Evolutionary conservation across 2,329 filamentous ascomycete genomes (phyloP), one percentile per base, ranked within the genome.

Genomic region (Penicillium hordei): DNA sequence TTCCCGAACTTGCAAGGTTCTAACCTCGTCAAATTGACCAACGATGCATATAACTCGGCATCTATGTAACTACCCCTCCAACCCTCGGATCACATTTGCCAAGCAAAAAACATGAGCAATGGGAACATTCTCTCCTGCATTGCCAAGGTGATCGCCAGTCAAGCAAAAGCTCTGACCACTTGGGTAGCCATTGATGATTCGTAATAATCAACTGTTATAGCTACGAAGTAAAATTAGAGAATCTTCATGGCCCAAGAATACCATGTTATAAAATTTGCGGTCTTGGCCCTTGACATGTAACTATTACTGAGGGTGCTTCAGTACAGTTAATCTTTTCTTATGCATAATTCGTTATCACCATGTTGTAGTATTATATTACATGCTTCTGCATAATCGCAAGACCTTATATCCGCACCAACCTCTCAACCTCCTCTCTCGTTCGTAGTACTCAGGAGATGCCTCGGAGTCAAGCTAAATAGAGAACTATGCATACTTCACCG

Each of bases 111-210:
- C 17, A 7, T 44, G 27, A n/a, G 15, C 27, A 44, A 33, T 33
- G 15, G 9, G 27, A 33, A 29, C 15, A 19, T 25, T n/a, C 10
- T 45, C 38, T 33, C 40, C 12, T 27, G 23, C 38, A 34, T 21
- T 50, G 46, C 45, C 45, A 55, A 43, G 45, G 13, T 23, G 45
- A 55, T 55, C 46, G 52, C 17, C 38, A 51, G 38, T 38, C 21
- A 55, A 55, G 46, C 52, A 55, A 55, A 39, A 21, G 45, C 52
- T 55, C 12, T 50, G 52, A 34, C 52, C 45, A 42, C 36, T 43
- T 33, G 10, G 19, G 12, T 42, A 39, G n/a, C 19, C 6, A 25
- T 19, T 42, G n/a, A 21, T 27, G n/a, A 42, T 50, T 25, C 12
- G 19, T 19, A 33, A 29, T 13, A 6, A 31, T 19, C 27, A 23